Percentiles rank a stretch among this genome's conserved stretches.
Conservation (phyloP, 78 protist species). For the Tieghemostelium lacteum region DNA sequence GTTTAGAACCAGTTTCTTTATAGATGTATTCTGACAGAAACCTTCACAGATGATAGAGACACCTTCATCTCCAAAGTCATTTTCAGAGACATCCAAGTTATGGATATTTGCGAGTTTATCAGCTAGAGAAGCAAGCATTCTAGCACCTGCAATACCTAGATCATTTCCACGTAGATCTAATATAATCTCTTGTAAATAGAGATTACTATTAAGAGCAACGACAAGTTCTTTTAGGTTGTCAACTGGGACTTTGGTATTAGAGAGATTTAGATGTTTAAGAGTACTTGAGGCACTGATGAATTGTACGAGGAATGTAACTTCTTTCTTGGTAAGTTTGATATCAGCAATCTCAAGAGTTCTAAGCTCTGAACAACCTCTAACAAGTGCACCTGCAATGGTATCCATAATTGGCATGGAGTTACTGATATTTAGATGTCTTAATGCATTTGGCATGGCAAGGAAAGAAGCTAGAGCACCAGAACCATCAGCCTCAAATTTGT, state of each 20-base stretch:
- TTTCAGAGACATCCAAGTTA: slow-evolving; percentile 65
- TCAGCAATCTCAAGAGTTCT: slow-evolving; percentile 73
- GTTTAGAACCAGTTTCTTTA: slow-evolving; percentile 66
- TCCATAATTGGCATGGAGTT: slow-evolving; percentile 52
- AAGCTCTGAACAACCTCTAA: slow-evolving; percentile 77
- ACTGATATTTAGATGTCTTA: slow-evolving; percentile 39
- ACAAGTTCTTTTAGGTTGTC: slow-evolving; percentile 72
- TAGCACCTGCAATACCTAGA: slow-evolving; percentile 82
- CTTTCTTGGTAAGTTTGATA: slow-evolving; percentile 59
- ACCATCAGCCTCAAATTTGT: slow-evolving; percentile 86
- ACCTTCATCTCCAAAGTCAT: slow-evolving; percentile 86
- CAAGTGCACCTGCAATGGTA: slow-evolving; percentile 73
- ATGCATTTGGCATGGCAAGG: slow-evolving; percentile 72
- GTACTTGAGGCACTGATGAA: slow-evolving; percentile 60
- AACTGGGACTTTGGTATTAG: slow-evolving; percentile 69
- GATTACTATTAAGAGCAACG: slow-evolving; percentile 48
- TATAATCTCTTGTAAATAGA: slow-evolving; percentile 63
- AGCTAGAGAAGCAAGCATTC: slow-evolving; percentile 66
- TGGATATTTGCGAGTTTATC: slow-evolving; percentile 58
- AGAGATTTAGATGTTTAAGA: slow-evolving; percentile 43
- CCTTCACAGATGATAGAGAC: slow-evolving; percentile 74
- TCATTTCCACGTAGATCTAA: slow-evolving; percentile 61
- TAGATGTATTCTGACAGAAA: slow-evolving; percentile 28
- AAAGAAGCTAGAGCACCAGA: slow-evolving; percentile 63
- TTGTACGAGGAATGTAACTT: slow-evolving; percentile 37